Percentiles rank a stretch among this genome's conserved stretches.
phyloP scores from a whole-genome alignment of 129 eudicot species.

The Silybum marianum region DNA sequence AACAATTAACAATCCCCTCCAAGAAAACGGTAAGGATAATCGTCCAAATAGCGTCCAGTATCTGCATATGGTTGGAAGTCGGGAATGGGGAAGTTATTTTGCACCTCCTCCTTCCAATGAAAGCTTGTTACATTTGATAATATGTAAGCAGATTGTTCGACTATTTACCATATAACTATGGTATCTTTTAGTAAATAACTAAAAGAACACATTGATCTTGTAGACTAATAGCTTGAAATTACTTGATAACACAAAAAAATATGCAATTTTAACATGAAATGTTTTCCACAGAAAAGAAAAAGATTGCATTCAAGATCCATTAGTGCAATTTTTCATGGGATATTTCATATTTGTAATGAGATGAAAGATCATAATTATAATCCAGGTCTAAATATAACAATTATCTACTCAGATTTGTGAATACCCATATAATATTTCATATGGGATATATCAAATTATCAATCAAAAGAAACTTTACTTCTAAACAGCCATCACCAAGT shows the following conservation, averaged over 20 bases:
- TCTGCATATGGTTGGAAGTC: neutral
- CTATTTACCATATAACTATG: neutral
- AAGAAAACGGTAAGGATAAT: neutral
- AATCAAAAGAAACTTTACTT: neutral
- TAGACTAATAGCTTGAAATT: neutral
- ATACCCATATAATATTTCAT: conserved; percentile 5
- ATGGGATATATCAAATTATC: conserved; percentile 8
- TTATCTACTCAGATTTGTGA: neutral
- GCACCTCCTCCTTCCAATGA: neutral
- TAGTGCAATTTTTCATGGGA: neutral
- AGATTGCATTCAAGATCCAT: neutral
- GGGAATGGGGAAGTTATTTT: neutral
- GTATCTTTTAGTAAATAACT: neutral
- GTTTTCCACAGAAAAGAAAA: neutral
- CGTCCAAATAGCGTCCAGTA: neutral
- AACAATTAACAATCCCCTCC: neutral
- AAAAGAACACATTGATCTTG: neutral
- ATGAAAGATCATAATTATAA: neutral
- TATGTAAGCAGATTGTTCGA: neutral
- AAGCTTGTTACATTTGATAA: neutral
- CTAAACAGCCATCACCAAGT: conserved; percentile 13
- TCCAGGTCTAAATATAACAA: neutral
- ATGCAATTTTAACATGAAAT: neutral
- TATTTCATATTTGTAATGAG: neutral
- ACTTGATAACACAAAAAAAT: neutral